These are phyloP conservation scores for Mycena metata DNA, from an alignment of 768 basidiomycete species.

Conservation along the genomic window DNA sequence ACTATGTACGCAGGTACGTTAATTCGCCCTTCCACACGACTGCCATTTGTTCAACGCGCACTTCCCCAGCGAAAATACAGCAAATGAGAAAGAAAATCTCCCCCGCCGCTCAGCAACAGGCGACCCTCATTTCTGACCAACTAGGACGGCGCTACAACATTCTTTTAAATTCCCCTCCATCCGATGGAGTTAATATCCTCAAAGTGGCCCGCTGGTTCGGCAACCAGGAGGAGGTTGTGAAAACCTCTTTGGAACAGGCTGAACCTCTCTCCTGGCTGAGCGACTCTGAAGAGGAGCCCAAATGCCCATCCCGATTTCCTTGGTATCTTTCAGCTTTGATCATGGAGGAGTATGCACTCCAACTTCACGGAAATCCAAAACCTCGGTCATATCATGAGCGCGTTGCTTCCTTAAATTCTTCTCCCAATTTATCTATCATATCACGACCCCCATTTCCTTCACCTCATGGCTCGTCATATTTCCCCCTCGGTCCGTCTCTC, in stretches of 20 bases:
- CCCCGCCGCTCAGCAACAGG: conserved; percentile 72
- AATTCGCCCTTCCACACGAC: neutral
- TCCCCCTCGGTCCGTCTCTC: conserved; percentile 56
- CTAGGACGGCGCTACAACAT: conserved; percentile 74
- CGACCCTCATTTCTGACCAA: conserved; percentile 74
- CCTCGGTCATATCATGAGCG: conserved; percentile 15
- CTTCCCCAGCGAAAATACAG: conserved; percentile 65
- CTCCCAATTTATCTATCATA: conserved; percentile 40
- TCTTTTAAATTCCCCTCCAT: conserved; percentile 57
- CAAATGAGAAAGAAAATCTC: conserved; percentile 65
- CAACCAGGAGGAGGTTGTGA: conserved; percentile 61
- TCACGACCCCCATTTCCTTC: conserved; percentile 40
- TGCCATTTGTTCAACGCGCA: conserved; percentile 7
- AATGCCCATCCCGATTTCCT: conserved; percentile 53
- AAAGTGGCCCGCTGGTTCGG: conserved; percentile 73
- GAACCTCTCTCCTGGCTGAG: conserved; percentile 85
- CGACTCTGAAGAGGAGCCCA: conserved; percentile 65
- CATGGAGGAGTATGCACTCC: conserved; percentile 71
- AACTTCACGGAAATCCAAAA: conserved; percentile 25
- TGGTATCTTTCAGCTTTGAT: conserved; percentile 80
- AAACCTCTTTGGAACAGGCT: conserved; percentile 67
- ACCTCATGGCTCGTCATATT: conserved; percentile 50
- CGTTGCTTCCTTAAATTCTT: conserved; percentile 33
- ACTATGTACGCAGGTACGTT: conserved; percentile 66
- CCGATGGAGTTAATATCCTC: conserved; percentile 58